Conservation (phyloP, 1,139 yeast species). For the Maudiozyma humilis region DNA sequence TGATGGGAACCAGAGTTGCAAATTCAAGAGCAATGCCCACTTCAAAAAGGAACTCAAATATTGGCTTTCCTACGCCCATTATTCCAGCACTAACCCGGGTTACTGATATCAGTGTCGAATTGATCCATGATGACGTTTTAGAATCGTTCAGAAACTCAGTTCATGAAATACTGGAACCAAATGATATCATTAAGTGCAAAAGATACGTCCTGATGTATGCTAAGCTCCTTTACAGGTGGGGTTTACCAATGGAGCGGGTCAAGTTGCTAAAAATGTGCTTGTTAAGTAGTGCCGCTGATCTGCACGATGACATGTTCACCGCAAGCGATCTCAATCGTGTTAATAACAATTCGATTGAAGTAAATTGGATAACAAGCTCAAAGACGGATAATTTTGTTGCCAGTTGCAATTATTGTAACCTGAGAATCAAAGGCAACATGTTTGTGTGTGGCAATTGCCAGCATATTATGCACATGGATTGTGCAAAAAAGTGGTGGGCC, state of each 20-base stretch:
- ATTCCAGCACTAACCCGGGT: conserved; percentile 14
- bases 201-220: conserved; percentile 68
- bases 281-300: conserved; percentile 5
- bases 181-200: conserved; percentile 39
- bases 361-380: conserved; percentile 20
- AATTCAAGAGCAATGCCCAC: not conserved
- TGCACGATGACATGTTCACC: conserved; percentile 9
- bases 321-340: not conserved
- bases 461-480: conserved; percentile 68
- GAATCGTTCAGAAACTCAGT: conserved; percentile 46
- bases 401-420: conserved; percentile 59
- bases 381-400: conserved; percentile 9
- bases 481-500: conserved; percentile 81
- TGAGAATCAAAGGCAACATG: conserved; percentile 51
- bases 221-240: conserved; percentile 75
- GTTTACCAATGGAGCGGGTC: conserved; percentile 64
- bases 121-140: conserved; percentile 47
- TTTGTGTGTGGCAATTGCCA: conserved; percentile 68
- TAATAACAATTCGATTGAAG: conserved; percentile 2
- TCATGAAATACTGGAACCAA: conserved; percentile 41
- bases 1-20: not conserved
- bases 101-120: conserved; percentile 43
- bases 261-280: conserved; percentile 72
- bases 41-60: conserved; percentile 2
- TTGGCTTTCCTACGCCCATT: conserved; percentile 5